These are phyloP conservation scores for Centaurea solstitialis DNA, from an alignment of 129 eudicot genomes.

Conservation along the genomic window DNA sequence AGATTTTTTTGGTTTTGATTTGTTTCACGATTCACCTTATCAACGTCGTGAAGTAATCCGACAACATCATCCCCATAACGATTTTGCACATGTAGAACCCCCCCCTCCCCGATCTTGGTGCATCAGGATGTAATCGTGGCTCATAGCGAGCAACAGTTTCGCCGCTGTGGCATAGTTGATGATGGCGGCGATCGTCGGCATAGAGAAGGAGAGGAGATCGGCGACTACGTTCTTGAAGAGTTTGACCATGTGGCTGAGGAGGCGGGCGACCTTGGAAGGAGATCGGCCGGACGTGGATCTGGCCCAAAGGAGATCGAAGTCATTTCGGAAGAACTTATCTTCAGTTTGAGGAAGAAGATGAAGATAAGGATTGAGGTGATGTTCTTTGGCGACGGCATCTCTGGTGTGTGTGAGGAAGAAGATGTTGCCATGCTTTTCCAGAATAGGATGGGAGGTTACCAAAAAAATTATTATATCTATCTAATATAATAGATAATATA, in stretches of 20 bases:
- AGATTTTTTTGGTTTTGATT: too few species aligned
- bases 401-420: slow-evolving; percentile 64
- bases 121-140: slow-evolving; percentile 83
- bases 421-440: slow-evolving; percentile 66
- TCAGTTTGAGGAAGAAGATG: slow-evolving; percentile 56
- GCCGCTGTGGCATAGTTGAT: slow-evolving; percentile 95
- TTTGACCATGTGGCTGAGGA: too few species aligned
- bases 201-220: slow-evolving; percentile 57
- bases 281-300: slow-evolving; percentile 47
- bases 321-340: slow-evolving; percentile 87
- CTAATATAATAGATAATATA: too few species aligned
- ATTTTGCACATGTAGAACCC: slow-evolving; percentile 88
- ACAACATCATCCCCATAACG: slow-evolving; percentile 74
- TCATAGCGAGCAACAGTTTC: slow-evolving; percentile 63
- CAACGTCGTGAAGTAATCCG: slow-evolving; percentile 77
- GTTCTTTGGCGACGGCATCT: slow-evolving; percentile 52
- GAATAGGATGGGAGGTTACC: slow-evolving; percentile 1
- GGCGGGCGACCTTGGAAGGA: too few species aligned
- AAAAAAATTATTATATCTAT: too few species aligned
- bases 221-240: slow-evolving; percentile 55
- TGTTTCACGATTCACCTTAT: too few species aligned
- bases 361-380: slow-evolving; percentile 66
- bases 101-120: slow-evolving; percentile 46
- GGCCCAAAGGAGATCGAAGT: slow-evolving; percentile 74
- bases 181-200: slow-evolving; percentile 85